Evolutionary conservation across 2,329 filamentous ascomycete genomes (phyloP), one percentile per base, ranked within the genome.

Genomic region (Fusarium incarnatum): DNA sequence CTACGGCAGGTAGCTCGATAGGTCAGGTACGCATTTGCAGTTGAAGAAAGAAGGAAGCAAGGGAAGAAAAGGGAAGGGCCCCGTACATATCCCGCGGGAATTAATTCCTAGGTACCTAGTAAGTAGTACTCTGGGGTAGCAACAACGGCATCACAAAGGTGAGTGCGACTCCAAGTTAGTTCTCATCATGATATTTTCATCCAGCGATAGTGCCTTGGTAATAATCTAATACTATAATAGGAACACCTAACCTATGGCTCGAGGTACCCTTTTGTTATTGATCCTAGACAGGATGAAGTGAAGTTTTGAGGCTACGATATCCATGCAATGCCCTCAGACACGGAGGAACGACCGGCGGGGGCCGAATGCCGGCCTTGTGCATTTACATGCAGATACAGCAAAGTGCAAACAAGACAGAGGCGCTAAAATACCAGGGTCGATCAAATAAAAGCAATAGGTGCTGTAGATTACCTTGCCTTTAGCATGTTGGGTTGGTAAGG

Each of bases 331-430:
- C 49, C 64, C 61, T 58, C 56, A 45, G 60, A 62, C 52, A 42
- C 44, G 65, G 55, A 71, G 60, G 41, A 56, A 64, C 44, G 62
- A 66, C 73, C 67, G 62, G 69, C 62, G 64, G 69, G 64, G 69
- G 70, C 69, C 67, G 73, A 70, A 75, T 61, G 73, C 69, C 71
- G 56, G 71, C 40, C 67, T 67, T 75, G 69, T 67, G 54, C 64
- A 63, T 64, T 62, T 73, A 64, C 72, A 73, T 75, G 73, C 60
- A 64, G 60, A 61, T 70, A 67, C 40, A 62, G 60, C 48, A 63
- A 71, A 61, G 42, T 60, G 60, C 56, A 64, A 59, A 48, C 50
- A 60, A 71, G 56, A 68, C 23, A 18, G 41, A 61, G 61, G 25
- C 67, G 53, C 68, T 71, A 70, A 63, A 48, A 40, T 42, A 28